Base-by-base conservation (phyloP, 805 yeast genomes). In the Wickerhamiella dianesei region DNA sequence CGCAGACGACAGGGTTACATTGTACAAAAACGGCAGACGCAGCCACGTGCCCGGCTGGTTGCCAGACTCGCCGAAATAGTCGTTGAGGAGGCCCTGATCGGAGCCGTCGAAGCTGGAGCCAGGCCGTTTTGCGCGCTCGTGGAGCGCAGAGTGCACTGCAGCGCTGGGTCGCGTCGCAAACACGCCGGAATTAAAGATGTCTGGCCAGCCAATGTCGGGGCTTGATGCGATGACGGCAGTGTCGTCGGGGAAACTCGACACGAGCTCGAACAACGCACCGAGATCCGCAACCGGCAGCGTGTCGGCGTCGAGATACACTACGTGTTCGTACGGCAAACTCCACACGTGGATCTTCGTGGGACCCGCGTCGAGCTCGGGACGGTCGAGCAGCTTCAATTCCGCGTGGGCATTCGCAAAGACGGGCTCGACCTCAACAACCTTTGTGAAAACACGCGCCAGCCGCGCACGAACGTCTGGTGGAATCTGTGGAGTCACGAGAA, bases 141-240 rank as follows among this genome's bases (percentile, higher is more conserved):
- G 43, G 21, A 60, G 50, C 29, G 66, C 64, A 3, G 60, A 50
- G 53, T 67, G 79, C 18, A 69, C 71, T 0, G 53, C 50, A 1
- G 51, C 37, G 53, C 68, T 66, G 3, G 94, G 94, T 35, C 69
- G 68, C 21, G 78, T 59, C 3, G 78, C 67, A 57, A 85, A 68
- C 18, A 85, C 75, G 3, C 95, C 95, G 29, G 87, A 75, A 62
- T 86, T 85, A 68, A 86, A 86, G 56, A 81, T 72, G 65, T 86
- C 95, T 0, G 95, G 95, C 83, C 94, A 86, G 13, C 95, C 94
- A n/a, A 76, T 69, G 64, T 86, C 95, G 0, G 94, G 82, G 14
- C 80, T 68, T 6, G 32, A 25, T 0, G 92, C 71, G 1, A 62
- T 66, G 25, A 64, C 53, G 1, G 35, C 25, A 3, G 47, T 50